phyloP scores from a whole-genome alignment of 306 rosid genomes.

The Begonia loranthoides region DNA sequence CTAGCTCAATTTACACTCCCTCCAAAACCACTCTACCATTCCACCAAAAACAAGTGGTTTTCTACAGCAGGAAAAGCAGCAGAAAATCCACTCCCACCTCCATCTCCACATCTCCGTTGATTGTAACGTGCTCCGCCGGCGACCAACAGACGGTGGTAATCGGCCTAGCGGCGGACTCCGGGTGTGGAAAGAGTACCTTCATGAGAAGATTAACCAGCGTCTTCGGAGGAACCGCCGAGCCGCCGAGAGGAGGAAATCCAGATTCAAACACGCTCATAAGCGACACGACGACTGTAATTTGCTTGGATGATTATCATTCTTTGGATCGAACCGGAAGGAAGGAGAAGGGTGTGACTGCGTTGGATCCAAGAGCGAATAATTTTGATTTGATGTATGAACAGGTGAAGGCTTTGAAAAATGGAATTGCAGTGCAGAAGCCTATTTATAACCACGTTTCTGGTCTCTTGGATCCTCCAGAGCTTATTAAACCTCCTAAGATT shows the following conservation, averaged over 20 bases:
- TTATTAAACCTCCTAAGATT: constrained; percentile 88
- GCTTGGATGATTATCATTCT: constrained; percentile 93
- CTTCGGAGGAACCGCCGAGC: constrained; percentile 91
- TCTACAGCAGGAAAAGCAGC: constrained; percentile 39
- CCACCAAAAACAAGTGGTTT: constrained; percentile 60
- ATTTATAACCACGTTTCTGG: constrained; percentile 94
- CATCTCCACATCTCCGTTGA: constrained; percentile 10
- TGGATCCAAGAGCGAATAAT: constrained; percentile 85
- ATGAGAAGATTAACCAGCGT: constrained; percentile 96
- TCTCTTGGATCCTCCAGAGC: constrained; percentile 89
- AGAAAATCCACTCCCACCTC: constrained; percentile 7
- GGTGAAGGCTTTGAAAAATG: constrained; percentile 76
- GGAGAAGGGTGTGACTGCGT: constrained; percentile 89
- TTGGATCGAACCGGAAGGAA: constrained; percentile 91
- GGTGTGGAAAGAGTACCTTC: constrained; percentile 96
- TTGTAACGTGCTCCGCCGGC: constrained; percentile 54
- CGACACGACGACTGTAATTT: constrained; percentile 92
- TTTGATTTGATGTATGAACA: constrained; percentile 97
- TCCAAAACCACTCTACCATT: constrained; percentile 51
- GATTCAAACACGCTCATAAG: constrained; percentile 95
- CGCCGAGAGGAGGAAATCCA: constrained; percentile 92
- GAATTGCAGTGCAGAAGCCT: constrained; percentile 64
- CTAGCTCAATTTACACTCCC: constrained; percentile 44
- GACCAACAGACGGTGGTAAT: constrained; percentile 75
- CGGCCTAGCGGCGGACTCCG: constrained; percentile 95